Conservation (phyloP, 441 rosid genomes). For the Iberis amara region DNA sequence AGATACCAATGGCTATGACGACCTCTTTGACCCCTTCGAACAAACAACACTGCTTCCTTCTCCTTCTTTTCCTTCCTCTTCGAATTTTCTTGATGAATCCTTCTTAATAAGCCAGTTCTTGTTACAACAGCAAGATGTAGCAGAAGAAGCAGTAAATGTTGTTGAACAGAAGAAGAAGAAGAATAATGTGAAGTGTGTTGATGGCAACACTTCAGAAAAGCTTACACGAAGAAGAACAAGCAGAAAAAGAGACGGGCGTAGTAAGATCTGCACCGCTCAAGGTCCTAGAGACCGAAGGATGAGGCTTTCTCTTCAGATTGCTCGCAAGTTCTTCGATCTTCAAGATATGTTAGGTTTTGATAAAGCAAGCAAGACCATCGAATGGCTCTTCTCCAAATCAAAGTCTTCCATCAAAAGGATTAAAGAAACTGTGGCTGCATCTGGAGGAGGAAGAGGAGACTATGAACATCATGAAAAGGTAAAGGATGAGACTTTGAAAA, state of each 20-base stretch:
- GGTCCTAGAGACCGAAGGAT: conserved; percentile 54
- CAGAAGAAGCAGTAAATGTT: neutral
- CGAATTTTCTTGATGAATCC: conserved; percentile 36
- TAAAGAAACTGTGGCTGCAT: conserved; percentile 29
- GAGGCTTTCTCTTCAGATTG: conserved; percentile 52
- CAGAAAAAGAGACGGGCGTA: conserved; percentile 41
- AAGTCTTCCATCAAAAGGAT: conserved; percentile 41
- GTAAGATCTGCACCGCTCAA: conserved; percentile 57
- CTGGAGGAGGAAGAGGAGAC: conserved; percentile 14
- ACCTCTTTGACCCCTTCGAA: conserved; percentile 33
- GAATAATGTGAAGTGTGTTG: neutral
- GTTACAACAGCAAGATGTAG: conserved; percentile 24
- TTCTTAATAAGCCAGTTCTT: conserved; percentile 33
- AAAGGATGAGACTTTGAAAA: conserved; percentile 30
- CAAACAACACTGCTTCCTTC: conserved; percentile 29
- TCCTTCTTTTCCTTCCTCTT: conserved; percentile 32
- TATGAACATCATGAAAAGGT: conserved; percentile 21
- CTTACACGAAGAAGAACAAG: conserved; percentile 24
- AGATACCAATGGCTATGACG: conserved; percentile 33
- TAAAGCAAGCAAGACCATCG: conserved; percentile 56
- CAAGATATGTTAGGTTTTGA: conserved; percentile 59
- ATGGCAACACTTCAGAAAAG: conserved; percentile 14
- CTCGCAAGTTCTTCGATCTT: conserved; percentile 52
- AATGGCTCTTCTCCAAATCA: conserved; percentile 56
- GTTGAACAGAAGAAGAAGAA: conserved; percentile 28